Base-by-base conservation (phyloP, 2,329 filamentous ascomycete genomes). In the Byssothecium circinans region DNA sequence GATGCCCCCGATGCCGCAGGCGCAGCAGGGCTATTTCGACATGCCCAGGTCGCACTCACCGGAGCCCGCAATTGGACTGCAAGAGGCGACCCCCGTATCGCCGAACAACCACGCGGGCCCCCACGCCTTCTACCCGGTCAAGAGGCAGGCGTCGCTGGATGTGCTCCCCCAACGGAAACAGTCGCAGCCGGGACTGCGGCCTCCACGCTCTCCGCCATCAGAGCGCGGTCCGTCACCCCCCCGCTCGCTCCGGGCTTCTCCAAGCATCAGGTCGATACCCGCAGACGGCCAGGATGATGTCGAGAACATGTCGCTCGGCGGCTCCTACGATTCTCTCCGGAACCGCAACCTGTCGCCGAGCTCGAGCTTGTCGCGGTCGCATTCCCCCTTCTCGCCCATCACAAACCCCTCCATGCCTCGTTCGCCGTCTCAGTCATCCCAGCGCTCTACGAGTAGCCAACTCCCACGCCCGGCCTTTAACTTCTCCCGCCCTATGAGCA, bases 401-500 rank as follows among this genome's bases (percentile, higher is more conserved):
- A 71, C 81, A 48, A 78, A 81, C 14, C 78, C 83, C 1, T 54
- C 59, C 8, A 56, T 86, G 60, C 82, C 84, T 49, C 82, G 91
- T 61, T 95, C 91, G 1, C 90, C 91, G 2, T 97, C 94, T 0
- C 80, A 89, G 30, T 85, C 85, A 52, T 97, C 92, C 1, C 89
- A 96, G 52, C 82, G 83, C 41, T 95, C 91, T 2, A 79, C 80
- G 36, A 80, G 74, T 39, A 78, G 81, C 15, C 72, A 76, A 23
- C 72, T 91, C 29, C 83, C 86, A 11, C 82, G 86, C 14, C 88
- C 90, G 1, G 84, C 88, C 0, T 92, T 95, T 73, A 97, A 99
- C 72, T 97, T 97, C 69, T 97, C 94, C 0, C 82, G 94, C 35
- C 94, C 94, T 0, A 74, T 95, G 51, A 96, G 92, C 69, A 81